Evolutionary conservation across 176 grass and related monocot species (phyloP), one percentile per base, ranked within the genome.

Genomic region (Avena insularis): DNA sequence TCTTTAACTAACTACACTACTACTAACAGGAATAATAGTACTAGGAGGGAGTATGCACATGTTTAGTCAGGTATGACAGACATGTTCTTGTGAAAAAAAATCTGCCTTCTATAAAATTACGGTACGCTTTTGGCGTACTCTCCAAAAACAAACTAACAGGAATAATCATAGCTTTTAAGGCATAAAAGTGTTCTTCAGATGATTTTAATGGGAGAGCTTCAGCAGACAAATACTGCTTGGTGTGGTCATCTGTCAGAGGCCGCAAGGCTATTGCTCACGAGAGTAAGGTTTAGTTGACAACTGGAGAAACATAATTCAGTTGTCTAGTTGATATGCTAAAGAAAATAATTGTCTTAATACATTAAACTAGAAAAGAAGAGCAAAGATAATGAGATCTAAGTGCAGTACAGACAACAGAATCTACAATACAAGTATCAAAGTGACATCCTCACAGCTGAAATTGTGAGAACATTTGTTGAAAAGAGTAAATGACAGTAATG

Each of bases 151-250:
- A 35, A 35, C 33, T 35, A 35, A 35, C 1, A 55, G 21, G 79
- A 80, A 80, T 73, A 67, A 47, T 58, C 58, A 68, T 67, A 78
- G 14, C 8, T 73, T 80, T 53, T 73, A 74, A 48, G 56, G 45
- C 48, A 53, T 31, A 79, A 79, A 48, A 73, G n/a, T 45, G 6
- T 66, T 88, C 43, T 53, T 33, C 38, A 40, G 14, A 84, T 48
- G 25, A 72, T 11, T 53, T 71, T 50, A 69, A 12, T 61, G 61
- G 63, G 64, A 57, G 10, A 77, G 23, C n/a, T 83, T 83, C 51
- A 59, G 25, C 71, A 76, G 46, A 65, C n/a, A 79, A 63, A 77
- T 49, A 71, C 62, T 31, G 46, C 19, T 40, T 10, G 13, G 27
- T 48, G 15, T 84, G 20, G 12, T 38, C 71, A 65, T 57, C 80